Percentiles rank a stretch among this genome's conserved stretches.
Conservation (phyloP, 768 basidiomycete species). For the Mycena belliarum region DNA sequence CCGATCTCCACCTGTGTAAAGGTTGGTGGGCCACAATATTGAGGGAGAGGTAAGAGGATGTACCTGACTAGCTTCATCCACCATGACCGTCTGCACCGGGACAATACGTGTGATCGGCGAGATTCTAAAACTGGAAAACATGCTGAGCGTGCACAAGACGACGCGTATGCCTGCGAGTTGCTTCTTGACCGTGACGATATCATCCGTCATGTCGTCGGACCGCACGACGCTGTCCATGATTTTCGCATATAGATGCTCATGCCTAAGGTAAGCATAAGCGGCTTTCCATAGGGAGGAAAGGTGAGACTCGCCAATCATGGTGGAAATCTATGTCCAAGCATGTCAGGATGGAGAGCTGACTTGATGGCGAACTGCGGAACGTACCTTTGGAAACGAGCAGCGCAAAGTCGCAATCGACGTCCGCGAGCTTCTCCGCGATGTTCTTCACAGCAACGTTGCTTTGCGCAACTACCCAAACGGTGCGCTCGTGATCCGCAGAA, state of each 20-base stretch:
- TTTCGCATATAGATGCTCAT: constrained; percentile 65
- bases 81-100: constrained; percentile 41
- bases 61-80: constrained; percentile 56
- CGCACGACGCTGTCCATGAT: constrained; percentile 50
- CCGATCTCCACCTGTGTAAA: constrained; percentile 30
- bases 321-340: constrained; percentile 48
- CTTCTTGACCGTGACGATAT: constrained; percentile 23
- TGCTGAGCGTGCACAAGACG: constrained; percentile 67
- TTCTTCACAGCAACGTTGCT: constrained; percentile 82
- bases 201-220: constrained; percentile 34
- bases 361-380: not conserved
- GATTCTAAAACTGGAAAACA: constrained; percentile 48
- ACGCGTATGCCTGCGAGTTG: constrained; percentile 45
- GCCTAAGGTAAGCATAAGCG: constrained; percentile 44
- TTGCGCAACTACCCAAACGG: constrained; percentile 71
- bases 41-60: not conserved
- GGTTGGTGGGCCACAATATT: not conserved
- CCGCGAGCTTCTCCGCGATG: constrained; percentile 71
- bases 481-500: constrained; percentile 29
- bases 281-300: not conserved
- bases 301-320: constrained; percentile 54
- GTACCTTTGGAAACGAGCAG: constrained; percentile 58
- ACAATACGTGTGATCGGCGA: constrained; percentile 28
- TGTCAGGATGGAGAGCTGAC: no score
- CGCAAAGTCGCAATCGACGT: constrained; percentile 51